Percentiles rank a stretch among this genome's conserved stretches.
phyloP scores from a whole-genome alignment of 2,329 filamentous ascomycete species.

The Exophiala viscosa region DNA sequence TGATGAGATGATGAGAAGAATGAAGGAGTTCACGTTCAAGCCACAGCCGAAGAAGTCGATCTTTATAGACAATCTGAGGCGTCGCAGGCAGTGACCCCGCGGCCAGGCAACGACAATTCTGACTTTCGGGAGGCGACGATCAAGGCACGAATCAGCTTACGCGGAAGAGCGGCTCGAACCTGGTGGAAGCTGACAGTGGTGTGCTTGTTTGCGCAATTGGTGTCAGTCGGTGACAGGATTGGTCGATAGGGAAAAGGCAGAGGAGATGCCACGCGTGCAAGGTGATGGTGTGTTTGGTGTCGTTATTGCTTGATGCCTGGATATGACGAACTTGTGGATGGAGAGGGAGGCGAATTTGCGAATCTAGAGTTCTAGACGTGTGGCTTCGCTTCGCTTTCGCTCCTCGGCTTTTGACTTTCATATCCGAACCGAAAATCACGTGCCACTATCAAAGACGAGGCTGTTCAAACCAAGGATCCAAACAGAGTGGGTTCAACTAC shows the following conservation, averaged over 20 bases:
- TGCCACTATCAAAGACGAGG: neutral
- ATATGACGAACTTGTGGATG: neutral
- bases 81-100: constrained; percentile 8
- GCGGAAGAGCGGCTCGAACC: constrained; percentile 16
- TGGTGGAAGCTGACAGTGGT: constrained; percentile 14
- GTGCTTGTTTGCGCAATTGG: neutral
- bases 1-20: neutral
- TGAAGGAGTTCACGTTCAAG: neutral
- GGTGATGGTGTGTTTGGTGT: neutral
- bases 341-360: neutral
- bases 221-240: neutral
- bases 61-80: constrained; percentile 9
- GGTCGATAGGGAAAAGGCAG: neutral
- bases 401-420: neutral
- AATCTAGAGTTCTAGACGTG: too few relatives aligned
- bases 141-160: constrained; percentile 20
- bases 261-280: neutral
- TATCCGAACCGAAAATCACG: neutral
- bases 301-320: constrained; percentile 1
- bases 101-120: constrained; percentile 23
- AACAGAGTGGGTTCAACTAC: neutral
- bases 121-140: neutral
- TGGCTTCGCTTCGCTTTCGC: neutral
- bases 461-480: neutral
- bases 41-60: constrained; percentile 1